Conservation (phyloP, 768 basidiomycete genomes). For the Cantharellus anzutake region DNA sequence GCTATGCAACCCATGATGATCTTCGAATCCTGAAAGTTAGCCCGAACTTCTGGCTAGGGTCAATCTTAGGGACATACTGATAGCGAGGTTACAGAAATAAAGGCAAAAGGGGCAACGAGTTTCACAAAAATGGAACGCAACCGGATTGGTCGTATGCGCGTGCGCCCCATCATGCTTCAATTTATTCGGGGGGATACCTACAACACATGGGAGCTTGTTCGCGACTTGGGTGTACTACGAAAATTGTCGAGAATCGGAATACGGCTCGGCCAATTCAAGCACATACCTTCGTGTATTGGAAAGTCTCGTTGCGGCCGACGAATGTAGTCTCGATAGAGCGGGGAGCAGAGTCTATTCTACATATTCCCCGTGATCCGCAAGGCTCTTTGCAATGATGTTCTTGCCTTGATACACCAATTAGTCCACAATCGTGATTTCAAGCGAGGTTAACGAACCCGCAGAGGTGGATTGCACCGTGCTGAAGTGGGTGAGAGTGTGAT, state of each 20-base stretch:
- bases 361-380: slow-evolving; percentile 6
- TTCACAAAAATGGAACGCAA: slow-evolving; percentile 4
- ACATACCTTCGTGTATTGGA: slow-evolving; percentile 6
- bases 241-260: neutral
- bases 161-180: slow-evolving; percentile 1
- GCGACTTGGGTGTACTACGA: slow-evolving; percentile 7
- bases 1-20: too few relatives aligned
- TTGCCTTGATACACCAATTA: slow-evolving; percentile 1
- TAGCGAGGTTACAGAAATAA: too few relatives aligned
- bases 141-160: neutral
- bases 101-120: slow-evolving; percentile 1
- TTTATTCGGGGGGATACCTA: slow-evolving; percentile 1
- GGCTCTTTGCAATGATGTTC: slow-evolving; percentile 4
- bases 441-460: neutral
- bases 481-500: too few relatives aligned
- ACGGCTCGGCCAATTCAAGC: neutral
- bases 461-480: too few relatives aligned
- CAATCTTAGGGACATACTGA: slow-evolving; percentile 5
- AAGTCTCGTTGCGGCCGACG: neutral
- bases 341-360: slow-evolving; percentile 1
- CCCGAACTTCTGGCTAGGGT: slow-evolving; percentile 1
- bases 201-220: slow-evolving; percentile 2
- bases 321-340: slow-evolving; percentile 4
- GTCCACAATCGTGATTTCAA: neutral
- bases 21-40: slow-evolving; percentile 6